These are phyloP conservation scores for Fagopyrum tataricum DNA, from an alignment of 148 eudicot species.

Conservation along the genomic window DNA sequence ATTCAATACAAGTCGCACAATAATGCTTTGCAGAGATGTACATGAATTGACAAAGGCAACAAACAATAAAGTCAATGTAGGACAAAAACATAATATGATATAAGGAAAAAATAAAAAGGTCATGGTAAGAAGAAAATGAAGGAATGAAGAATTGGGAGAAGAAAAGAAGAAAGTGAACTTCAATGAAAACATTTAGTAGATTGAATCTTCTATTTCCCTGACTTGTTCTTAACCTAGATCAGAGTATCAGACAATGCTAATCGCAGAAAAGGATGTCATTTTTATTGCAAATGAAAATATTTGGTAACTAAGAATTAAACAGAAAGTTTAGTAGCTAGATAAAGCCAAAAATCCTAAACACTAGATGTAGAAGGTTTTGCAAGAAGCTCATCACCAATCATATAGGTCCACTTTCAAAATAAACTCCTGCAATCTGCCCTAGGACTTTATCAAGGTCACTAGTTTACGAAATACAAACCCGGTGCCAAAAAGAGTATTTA, in stretches of 20 bases:
- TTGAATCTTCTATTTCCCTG: not conserved
- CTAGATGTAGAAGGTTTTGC: not conserved
- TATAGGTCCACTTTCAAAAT: not conserved
- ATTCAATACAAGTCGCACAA: not conserved
- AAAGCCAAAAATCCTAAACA: not conserved
- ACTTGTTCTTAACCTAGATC: not conserved
- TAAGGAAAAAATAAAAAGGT: not conserved
- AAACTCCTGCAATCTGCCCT: not conserved
- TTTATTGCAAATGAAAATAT: not conserved
- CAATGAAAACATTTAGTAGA: not conserved
- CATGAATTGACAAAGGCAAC: not conserved
- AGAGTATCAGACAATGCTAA: not conserved
- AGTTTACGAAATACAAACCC: not conserved
- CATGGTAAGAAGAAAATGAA: not conserved
- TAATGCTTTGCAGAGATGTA: not conserved
- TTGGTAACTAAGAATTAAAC: not conserved
- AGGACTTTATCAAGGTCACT: not conserved
- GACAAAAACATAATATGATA: not conserved
- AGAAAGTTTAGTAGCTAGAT: no score
- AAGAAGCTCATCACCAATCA: not conserved
- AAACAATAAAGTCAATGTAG: not conserved
- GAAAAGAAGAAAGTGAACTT: not conserved
- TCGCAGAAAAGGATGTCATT: not conserved
- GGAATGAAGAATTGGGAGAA: not conserved
- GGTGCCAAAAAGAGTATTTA: not conserved